Evolutionary conservation across 169 alveolate species (phyloP), one percentile per base, ranked within the genome.

Genomic region (Cryptosporidium meleagridis): DNA sequence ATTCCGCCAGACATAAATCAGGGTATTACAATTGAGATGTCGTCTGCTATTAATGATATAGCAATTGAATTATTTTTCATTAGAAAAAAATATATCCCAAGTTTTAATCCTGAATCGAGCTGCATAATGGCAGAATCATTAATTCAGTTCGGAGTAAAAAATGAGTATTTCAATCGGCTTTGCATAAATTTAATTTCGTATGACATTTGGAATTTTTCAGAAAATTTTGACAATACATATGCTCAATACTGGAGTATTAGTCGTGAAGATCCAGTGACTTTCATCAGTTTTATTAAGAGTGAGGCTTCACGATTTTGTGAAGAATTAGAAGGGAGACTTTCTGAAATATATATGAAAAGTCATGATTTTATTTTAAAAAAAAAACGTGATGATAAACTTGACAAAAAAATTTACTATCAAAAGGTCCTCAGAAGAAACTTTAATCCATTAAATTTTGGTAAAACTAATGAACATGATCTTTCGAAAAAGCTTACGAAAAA

Each of bases 31-130:
- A 48, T 39, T 9, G 68, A 61, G 44, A 61, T 80, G 2, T 80
- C 89, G 14, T 14, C 48, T 6, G 89, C 51, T 3, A 62, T 80
- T 16, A 80, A 61, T 9, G 52, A 80, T 14, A 44, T 80, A 0
- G 89, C 89, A 23, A 80, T 80, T 16, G 80, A 80, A 48, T 45
- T 80, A 4, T 80, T 80, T 44, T 80, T 80, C 31, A 31, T 80
- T 8, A 35, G 89, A 62, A 59, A 67, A 39, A 80, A 80, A 65
- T 80, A 80, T 21, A n/a, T 44, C 18, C 45, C 73, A 35, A 23
- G 39, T 14, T 59, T 80, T 48, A 80, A 59, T 48, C 89, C 89
- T 23, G 75, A 80, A n/a, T 80, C 75, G 16, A 80, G 75, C 62
- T 80, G 89, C 35, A 23, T 12, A 12, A 45, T 61, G 62, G 89